A percentile compares a stretch with the other conserved stretches of the same genome.
Evolutionary conservation across 192 early-diverging fungal genomes (phyloP).

Genomic region (Podila horticola): DNA sequence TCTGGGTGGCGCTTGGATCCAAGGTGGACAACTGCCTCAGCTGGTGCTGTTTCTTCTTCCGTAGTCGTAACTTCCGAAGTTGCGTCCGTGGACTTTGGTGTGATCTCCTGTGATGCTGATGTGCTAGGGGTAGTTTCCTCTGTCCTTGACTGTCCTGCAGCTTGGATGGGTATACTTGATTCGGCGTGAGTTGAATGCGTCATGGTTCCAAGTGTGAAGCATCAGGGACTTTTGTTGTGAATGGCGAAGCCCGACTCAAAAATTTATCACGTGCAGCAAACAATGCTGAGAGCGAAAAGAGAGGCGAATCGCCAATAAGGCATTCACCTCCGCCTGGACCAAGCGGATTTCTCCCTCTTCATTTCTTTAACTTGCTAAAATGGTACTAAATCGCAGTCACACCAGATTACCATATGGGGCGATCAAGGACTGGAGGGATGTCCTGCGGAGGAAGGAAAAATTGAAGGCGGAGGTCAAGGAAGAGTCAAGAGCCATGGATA

Average conservation of each 20-base stretch:
- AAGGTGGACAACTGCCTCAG: background rate
- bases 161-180: too few species aligned
- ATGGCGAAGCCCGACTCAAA: too few species aligned
- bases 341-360: constrained; percentile 6
- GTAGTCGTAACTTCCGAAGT: background rate
- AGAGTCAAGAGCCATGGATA: background rate
- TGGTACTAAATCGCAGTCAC: constrained; percentile 6
- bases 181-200: too few species aligned
- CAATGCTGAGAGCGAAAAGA: background rate
- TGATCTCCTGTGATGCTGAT: background rate
- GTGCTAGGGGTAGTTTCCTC: too few species aligned
- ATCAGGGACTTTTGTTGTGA: too few species aligned
- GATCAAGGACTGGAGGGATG: background rate
- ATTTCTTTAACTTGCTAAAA: constrained; percentile 1
- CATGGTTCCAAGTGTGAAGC: too few species aligned
- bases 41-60: background rate
- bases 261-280: too few species aligned
- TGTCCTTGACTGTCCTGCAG: too few species aligned
- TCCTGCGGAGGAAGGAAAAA: background rate
- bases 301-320: background rate
- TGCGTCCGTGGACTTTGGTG: background rate
- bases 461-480: background rate
- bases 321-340: constrained; percentile 2
- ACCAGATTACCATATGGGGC: background rate
- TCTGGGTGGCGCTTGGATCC: constrained; percentile 43